Evolutionary conservation across 2,329 filamentous ascomycete genomes (phyloP).

Genomic region (Talaromyces sp.): DNA sequence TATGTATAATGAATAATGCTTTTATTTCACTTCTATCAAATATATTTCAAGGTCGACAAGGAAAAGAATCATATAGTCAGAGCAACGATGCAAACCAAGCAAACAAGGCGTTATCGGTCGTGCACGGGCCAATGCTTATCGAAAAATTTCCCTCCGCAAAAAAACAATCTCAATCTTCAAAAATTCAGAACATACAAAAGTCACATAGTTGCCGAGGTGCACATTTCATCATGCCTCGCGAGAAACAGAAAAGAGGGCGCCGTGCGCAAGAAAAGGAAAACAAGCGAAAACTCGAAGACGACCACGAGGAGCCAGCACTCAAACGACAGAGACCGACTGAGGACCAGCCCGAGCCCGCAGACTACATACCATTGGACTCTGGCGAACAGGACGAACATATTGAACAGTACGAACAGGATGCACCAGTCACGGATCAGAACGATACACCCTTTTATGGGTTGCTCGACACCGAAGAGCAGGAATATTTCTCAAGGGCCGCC

Average conservation of each 20-base stretch:
- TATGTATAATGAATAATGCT: background rate
- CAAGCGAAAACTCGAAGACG: constrained; percentile 38
- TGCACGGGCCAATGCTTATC: constrained; percentile 41
- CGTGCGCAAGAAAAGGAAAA: constrained; percentile 42
- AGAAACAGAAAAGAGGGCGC: constrained; percentile 48
- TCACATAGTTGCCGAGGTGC: background rate
- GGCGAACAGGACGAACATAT: constrained; percentile 21
- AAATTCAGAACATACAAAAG: background rate
- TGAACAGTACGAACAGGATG: constrained; percentile 18
- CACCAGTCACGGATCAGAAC: constrained; percentile 29
- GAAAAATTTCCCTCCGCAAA: constrained; percentile 24
- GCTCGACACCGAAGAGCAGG: constrained; percentile 87
- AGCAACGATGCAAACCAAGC: constrained; percentile 22
- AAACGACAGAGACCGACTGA: constrained; percentile 39
- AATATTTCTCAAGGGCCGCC: constrained; percentile 89
- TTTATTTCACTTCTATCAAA: too few species aligned
- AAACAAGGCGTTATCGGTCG: constrained; percentile 26
- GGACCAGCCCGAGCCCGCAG: constrained; percentile 13
- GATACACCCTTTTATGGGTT: constrained; percentile 87
- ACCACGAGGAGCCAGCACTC: constrained; percentile 24
- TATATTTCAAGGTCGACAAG: background rate
- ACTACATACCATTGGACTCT: constrained; percentile 40
- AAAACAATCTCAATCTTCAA: background rate
- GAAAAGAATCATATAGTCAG: background rate
- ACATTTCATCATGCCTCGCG: constrained; percentile 41